phyloP scores from a whole-genome alignment of 129 eudicot species.

The Escallonia herrerae region DNA sequence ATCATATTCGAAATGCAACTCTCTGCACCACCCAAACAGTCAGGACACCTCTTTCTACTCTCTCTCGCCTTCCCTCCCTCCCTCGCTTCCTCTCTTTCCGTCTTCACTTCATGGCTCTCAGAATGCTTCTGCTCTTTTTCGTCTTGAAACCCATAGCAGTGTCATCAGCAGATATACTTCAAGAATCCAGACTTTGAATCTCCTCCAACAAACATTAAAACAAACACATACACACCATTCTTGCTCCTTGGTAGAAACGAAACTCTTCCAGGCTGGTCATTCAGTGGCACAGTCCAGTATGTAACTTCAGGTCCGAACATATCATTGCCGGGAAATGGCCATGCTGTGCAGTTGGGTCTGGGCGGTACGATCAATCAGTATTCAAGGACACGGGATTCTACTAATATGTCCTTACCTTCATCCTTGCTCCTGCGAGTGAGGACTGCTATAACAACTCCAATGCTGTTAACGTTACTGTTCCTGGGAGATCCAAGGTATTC shows the following conservation, averaged over 20 bases:
- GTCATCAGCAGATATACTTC: constrained; percentile 18
- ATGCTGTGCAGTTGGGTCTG: constrained; percentile 40
- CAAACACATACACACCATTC: constrained; percentile 23
- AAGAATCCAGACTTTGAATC: constrained; percentile 24
- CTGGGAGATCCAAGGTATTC: constrained; percentile 16
- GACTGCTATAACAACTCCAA: constrained; percentile 22
- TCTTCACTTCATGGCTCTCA: constrained; percentile 4
- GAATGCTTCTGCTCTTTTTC: constrained; percentile 1
- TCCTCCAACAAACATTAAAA: constrained; percentile 25
- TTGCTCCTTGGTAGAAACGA: constrained; percentile 14
- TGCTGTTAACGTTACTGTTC: constrained; percentile 25
- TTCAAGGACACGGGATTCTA: constrained; percentile 2
- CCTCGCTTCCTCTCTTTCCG: not conserved
- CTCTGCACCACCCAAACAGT: not conserved
- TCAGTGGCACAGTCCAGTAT: constrained; percentile 1
- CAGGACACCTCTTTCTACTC: not conserved
- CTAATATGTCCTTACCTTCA: constrained; percentile 31
- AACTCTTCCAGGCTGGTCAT: constrained; percentile 3
- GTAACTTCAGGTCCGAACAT: constrained; percentile 2
- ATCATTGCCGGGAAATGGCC: constrained; percentile 22
- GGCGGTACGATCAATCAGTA: constrained; percentile 36
- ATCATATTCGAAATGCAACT: not conserved
- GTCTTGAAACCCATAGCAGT: constrained; percentile 1
- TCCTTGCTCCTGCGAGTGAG: constrained; percentile 15
- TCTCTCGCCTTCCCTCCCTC: not conserved